Conservation (phyloP, 2,329 filamentous ascomycete genomes). For the Verticillium tricorpus region DNA sequence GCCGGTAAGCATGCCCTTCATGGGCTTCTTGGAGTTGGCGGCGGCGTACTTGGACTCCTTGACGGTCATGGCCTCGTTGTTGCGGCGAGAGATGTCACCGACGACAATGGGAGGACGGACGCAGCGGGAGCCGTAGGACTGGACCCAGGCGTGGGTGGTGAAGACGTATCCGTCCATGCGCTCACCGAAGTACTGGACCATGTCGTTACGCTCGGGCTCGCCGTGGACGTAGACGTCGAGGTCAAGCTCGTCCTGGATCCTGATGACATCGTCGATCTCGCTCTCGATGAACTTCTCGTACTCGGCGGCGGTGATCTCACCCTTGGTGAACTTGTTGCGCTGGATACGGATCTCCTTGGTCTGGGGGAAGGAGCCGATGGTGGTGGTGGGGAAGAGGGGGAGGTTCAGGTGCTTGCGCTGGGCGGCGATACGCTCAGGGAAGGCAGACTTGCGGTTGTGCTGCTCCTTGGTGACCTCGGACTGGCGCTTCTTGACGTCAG, state of each 20-base stretch:
- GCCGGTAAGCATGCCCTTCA: conserved; percentile 99
- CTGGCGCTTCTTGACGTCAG: conserved; percentile 95
- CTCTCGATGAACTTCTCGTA: conserved; percentile 99
- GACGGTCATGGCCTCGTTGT: conserved; percentile 80
- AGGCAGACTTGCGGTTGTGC: conserved; percentile 91
- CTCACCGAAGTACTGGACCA: conserved; percentile 99
- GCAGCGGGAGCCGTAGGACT: conserved; percentile 97
- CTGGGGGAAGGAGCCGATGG: conserved; percentile 98
- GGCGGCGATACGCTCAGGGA: conserved; percentile 77
- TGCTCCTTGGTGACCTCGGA: conserved; percentile 75
- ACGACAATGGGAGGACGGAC: conserved; percentile 98
- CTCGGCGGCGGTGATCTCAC: conserved; percentile 84
- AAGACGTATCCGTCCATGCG: conserved; percentile 94
- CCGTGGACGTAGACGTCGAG: conserved; percentile 97
- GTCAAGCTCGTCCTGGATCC: conserved; percentile 96
- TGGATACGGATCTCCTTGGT: conserved; percentile 97
- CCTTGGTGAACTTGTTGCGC: conserved; percentile 98
- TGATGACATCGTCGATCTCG: conserved; percentile 92
- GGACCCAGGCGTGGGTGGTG: conserved; percentile 98
- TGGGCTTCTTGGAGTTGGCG: conserved; percentile 94
- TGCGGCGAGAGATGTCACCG: conserved; percentile 94
- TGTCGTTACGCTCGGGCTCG: conserved; percentile 99
- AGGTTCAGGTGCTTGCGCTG: conserved; percentile 93
- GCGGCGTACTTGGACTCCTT: conserved; percentile 99
- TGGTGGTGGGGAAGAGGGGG: conserved; percentile 97